Evolutionary conservation across 495 filamentous ascomycete genomes (phyloP), one percentile per base, ranked within the genome.

Genomic region (Thozetella sp.): DNA sequence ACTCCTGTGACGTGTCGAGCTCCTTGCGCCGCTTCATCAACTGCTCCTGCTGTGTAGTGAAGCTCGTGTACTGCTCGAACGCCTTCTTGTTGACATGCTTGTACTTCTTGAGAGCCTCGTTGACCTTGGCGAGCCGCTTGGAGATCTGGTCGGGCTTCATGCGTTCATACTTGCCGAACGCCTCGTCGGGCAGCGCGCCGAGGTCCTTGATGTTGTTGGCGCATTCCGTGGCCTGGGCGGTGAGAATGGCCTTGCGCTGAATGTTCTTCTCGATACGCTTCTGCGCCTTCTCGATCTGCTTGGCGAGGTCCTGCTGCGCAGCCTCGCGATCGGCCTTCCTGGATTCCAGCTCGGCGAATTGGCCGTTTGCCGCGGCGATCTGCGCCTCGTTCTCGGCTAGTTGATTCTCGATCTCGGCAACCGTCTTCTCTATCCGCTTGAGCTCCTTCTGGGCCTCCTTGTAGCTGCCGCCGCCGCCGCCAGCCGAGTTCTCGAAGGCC

Each of bases 1-100:
- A 91, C 25, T 78, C 80, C 60, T 96, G 92, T 4, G 87, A 90
- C 2, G 83, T 85, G 60, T 96, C 92, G 23, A 99, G 85, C 71
- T 98, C 95, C 60, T 86, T 83, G 19, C 93, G 83, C 51, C 95
- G 89, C 61, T 89, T 89, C 0, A 88, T 88, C 9, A 99, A 80
- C 2, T 85, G 87, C 51, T 96, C 92, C 3, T 94, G 88, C 71
- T 97, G 92, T 56, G 87, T 90, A 20, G 94, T 97, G 74, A 98
- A 98, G 74, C 87, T 96, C 76, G 93, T 94, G 81, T 97, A 98
- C 73, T 99, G 95, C 73, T 99, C 96, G 62, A 97, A 96, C 0
- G 95, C 95, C 73, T 99, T 99, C 78, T 98, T 99, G 83, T 99
- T 99, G 69, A 99, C 92, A 66, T 97, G 91, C 30, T 90, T 90